Evolutionary conservation across 2,329 filamentous ascomycete species (phyloP).

Genomic region (Arthroderma sp.): DNA sequence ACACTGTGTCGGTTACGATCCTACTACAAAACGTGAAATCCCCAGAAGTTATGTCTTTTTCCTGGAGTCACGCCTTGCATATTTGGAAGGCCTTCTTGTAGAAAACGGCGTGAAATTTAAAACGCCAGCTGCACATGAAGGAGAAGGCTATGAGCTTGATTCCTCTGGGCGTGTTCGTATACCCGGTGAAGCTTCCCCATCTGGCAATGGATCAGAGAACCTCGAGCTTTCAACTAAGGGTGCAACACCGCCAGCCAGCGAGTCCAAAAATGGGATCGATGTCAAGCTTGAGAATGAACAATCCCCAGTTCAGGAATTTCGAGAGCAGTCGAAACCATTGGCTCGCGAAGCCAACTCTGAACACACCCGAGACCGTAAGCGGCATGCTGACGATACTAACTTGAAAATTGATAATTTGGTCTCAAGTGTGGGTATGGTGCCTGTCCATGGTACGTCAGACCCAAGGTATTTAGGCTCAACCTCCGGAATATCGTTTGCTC

Average conservation of each 20-base stretch:
- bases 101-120: slow-evolving; percentile 59
- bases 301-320: too few species aligned
- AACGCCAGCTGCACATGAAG: slow-evolving; percentile 54
- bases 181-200: too few species aligned
- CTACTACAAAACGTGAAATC: slow-evolving; percentile 91
- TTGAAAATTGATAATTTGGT: slow-evolving; percentile 50
- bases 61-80: slow-evolving; percentile 71
- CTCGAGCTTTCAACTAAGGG: too few species aligned
- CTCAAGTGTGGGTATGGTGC: slow-evolving; percentile 60
- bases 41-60: slow-evolving; percentile 90
- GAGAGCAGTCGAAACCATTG: too few species aligned
- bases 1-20: slow-evolving; percentile 88
- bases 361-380: slow-evolving; percentile 23
- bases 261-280: not conserved
- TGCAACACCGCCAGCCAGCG: not conserved
- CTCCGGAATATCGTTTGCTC: slow-evolving; percentile 84
- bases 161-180: too few species aligned
- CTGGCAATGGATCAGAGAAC: too few species aligned
- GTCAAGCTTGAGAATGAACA: slow-evolving; percentile 6
- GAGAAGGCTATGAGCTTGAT: slow-evolving; percentile 18
- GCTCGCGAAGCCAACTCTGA: slow-evolving; percentile 5
- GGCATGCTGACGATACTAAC: slow-evolving; percentile 40
- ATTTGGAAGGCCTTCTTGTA: slow-evolving; percentile 64
- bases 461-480: slow-evolving; percentile 71
- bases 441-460: slow-evolving; percentile 64